Percentiles rank a stretch among this genome's conserved stretches.
Conservation (phyloP, 2,329 filamentous ascomycete species). For the Fusarium cicatricum region DNA sequence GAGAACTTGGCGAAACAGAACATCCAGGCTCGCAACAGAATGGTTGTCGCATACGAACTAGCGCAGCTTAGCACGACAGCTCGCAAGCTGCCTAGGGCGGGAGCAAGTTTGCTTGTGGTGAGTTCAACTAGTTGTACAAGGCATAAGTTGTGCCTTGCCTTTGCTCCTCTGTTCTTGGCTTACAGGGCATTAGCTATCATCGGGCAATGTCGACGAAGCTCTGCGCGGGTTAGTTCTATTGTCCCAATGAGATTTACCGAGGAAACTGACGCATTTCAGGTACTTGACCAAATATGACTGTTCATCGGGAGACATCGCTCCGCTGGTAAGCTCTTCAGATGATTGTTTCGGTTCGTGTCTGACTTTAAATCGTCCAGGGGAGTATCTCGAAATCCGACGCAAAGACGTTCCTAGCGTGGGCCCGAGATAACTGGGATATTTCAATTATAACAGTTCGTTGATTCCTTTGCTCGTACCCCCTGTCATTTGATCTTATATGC, state of each 20-base stretch:
- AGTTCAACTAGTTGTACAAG: conserved; percentile 6
- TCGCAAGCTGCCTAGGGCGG: conserved; percentile 28
- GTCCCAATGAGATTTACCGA: not conserved
- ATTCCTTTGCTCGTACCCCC: too few relatives aligned
- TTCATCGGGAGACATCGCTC: conserved; percentile 63
- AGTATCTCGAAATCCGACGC: conserved; percentile 68
- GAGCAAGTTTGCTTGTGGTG: conserved; percentile 33
- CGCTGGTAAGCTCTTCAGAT: conserved; percentile 51
- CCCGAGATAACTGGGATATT: conserved; percentile 62
- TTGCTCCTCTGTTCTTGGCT: too few relatives aligned
- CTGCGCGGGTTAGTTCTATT: conserved; percentile 26
- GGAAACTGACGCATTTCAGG: too few relatives aligned
- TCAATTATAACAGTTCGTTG: conserved; percentile 54
- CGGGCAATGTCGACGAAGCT: too few relatives aligned
- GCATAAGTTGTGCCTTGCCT: too few relatives aligned
- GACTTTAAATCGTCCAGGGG: too few relatives aligned
- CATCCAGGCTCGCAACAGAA: conserved; percentile 24
- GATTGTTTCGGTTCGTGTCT: too few relatives aligned
- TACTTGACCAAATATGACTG: conserved; percentile 51
- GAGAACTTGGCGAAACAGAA: conserved; percentile 61
- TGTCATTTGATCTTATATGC: too few relatives aligned
- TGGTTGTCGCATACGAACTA: conserved; percentile 40
- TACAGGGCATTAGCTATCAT: too few relatives aligned
- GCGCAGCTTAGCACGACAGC: conserved; percentile 45
- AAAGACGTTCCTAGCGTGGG: conserved; percentile 70